Conservation (phyloP, 345 rosid species). For the Crucihimalaya himalaica region DNA sequence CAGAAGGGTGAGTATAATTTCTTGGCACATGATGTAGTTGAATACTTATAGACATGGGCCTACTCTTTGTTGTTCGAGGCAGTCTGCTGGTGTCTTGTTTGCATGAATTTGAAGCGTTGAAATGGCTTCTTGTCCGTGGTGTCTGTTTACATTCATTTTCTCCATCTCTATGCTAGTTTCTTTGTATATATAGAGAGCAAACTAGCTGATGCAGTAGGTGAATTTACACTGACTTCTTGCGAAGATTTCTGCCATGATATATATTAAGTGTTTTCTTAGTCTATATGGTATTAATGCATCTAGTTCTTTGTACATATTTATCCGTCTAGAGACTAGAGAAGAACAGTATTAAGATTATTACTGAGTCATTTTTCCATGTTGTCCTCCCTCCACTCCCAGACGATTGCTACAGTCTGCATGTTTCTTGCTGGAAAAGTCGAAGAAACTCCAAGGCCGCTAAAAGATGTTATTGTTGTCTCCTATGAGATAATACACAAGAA, state of each 20-base stretch:
- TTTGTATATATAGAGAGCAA: background rate
- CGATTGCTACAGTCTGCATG: constrained; percentile 94
- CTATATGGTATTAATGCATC: constrained; percentile 2
- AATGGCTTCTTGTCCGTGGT: constrained; percentile 1
- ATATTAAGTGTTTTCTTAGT: constrained; percentile 7
- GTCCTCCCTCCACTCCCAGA: constrained; percentile 47
- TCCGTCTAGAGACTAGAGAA: background rate
- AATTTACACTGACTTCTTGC: constrained; percentile 8
- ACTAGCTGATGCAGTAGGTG: constrained; percentile 10
- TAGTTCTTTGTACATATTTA: background rate
- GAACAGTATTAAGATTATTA: background rate
- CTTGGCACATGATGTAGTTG: background rate
- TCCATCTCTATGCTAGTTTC: constrained; percentile 5
- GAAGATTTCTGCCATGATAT: constrained; percentile 18
- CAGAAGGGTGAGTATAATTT: constrained; percentile 65
- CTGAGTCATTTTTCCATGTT: constrained; percentile 26
- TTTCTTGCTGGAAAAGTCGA: constrained; percentile 98
- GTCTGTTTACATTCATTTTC: background rate
- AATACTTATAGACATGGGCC: background rate
- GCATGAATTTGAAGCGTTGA: background rate
- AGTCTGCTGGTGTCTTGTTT: constrained; percentile 12
- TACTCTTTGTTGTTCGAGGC: constrained; percentile 9
- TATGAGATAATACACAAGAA: constrained; percentile 93
- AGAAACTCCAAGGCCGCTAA: constrained; percentile 95
- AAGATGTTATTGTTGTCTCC: constrained; percentile 92